Percentiles rank a stretch among this genome's conserved stretches.
These are phyloP conservation scores for Mycotypha africana DNA, from an alignment of 371 early-diverging fungal genomes.

Conservation along the genomic window DNA sequence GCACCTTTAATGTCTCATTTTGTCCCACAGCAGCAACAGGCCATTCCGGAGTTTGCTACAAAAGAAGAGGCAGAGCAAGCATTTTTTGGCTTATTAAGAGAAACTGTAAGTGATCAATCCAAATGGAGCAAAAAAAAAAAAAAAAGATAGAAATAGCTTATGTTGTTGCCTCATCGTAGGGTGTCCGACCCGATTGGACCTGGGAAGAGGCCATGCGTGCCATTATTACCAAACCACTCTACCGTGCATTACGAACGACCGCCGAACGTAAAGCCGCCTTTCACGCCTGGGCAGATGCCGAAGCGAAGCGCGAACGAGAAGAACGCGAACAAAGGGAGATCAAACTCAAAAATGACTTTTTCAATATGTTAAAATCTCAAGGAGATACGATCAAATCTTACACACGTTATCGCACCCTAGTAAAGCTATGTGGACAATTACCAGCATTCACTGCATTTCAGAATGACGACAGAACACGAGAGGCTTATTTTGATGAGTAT, in stretches of 20 bases:
- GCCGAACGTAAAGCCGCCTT: conserved; percentile 80
- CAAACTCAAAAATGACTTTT: conserved; percentile 37
- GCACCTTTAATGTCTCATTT: too few relatives aligned
- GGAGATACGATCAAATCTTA: conserved; percentile 36
- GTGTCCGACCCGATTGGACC: conserved; percentile 75
- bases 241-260: conserved; percentile 77
- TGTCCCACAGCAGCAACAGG: conserved; percentile 1
- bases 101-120: conserved; percentile 68
- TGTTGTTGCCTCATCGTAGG: conserved; percentile 25
- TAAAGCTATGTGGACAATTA: conserved; percentile 36
- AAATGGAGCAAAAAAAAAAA: background rate
- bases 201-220: conserved; percentile 92
- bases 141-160: too few relatives aligned
- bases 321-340: conserved; percentile 34
- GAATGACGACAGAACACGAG: conserved; percentile 49
- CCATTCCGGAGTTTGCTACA: conserved; percentile 53
- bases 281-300: conserved; percentile 57
- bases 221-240: conserved; percentile 76
- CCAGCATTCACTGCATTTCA: conserved; percentile 46
- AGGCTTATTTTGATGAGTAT: conserved; percentile 60
- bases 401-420: conserved; percentile 50
- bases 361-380: conserved; percentile 35
- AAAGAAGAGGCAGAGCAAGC: conserved; percentile 84
- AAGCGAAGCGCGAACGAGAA: conserved; percentile 51
- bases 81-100: conserved; percentile 67